phyloP scores from a whole-genome alignment of 495 filamentous ascomycete species.

The Echria macrotheca region DNA sequence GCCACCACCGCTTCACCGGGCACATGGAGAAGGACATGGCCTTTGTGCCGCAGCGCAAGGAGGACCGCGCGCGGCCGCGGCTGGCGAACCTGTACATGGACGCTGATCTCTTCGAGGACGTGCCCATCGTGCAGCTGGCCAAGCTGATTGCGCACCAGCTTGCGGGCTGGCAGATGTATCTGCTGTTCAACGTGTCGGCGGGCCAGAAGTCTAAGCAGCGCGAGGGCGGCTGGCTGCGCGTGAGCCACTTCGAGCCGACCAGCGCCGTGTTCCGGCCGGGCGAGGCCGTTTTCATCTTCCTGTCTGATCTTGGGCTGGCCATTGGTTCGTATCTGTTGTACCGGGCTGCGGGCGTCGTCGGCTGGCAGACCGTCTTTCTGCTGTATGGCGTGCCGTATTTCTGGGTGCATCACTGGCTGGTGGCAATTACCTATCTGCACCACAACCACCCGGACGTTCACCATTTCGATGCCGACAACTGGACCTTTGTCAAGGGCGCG shows the following conservation, averaged over 20 bases:
- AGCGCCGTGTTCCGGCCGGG: slow-evolving; percentile 88
- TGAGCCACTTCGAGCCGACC: slow-evolving; percentile 89
- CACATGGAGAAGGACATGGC: slow-evolving; percentile 98
- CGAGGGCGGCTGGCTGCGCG: slow-evolving; percentile 72
- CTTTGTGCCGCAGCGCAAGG: slow-evolving; percentile 79
- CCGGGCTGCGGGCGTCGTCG: slow-evolving; percentile 61
- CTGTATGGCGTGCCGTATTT: slow-evolving; percentile 92
- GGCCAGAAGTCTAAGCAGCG: slow-evolving; percentile 77
- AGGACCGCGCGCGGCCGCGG: slow-evolving; percentile 60
- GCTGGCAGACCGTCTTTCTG: slow-evolving; percentile 76
- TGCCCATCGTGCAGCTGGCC: slow-evolving; percentile 71
- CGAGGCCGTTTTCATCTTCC: slow-evolving; percentile 73
- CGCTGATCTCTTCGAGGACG: slow-evolving; percentile 87
- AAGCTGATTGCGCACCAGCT: slow-evolving; percentile 78
- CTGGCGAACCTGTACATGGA: slow-evolving; percentile 51
- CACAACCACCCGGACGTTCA: slow-evolving; percentile 80
- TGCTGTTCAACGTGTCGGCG: slow-evolving; percentile 80
- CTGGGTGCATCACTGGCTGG: slow-evolving; percentile 97
- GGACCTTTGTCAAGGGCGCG: slow-evolving; percentile 83
- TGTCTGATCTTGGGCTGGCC: slow-evolving; percentile 76
- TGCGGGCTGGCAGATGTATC: slow-evolving; percentile 82
- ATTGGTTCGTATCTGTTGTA: slow-evolving; percentile 49
- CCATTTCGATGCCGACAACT: slow-evolving; percentile 68
- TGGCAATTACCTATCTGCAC: slow-evolving; percentile 83
- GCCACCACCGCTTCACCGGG: slow-evolving; percentile 93